phyloP scores from a whole-genome alignment of 495 filamentous ascomycete species.

The Penicillium goetzii region DNA sequence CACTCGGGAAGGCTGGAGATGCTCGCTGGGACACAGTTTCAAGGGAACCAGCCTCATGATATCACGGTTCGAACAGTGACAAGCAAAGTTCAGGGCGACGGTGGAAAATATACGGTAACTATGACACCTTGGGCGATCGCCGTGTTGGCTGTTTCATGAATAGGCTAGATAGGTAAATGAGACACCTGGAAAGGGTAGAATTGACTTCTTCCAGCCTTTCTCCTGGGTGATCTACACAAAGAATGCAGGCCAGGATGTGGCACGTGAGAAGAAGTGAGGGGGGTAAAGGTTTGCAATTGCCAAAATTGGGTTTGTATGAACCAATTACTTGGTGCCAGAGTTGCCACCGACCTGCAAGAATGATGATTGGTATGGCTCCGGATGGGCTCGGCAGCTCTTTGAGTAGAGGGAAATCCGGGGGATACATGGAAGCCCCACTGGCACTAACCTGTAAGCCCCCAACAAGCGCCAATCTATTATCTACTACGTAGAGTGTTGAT shows the following conservation, averaged over 20 bases:
- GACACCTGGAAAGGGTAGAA: neutral
- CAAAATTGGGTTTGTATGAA: neutral
- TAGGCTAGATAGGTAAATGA: neutral
- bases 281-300: too few relatives aligned
- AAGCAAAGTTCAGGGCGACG: slow-evolving; percentile 10
- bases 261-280: slow-evolving; percentile 5
- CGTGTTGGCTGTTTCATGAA: slow-evolving; percentile 30
- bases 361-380: neutral
- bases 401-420: neutral
- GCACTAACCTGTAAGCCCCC: neutral
- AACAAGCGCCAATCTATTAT: too few relatives aligned
- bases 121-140: slow-evolving; percentile 40
- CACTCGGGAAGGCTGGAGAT: slow-evolving; percentile 32
- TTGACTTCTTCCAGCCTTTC: neutral
- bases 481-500: neutral
- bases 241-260: neutral
- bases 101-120: slow-evolving; percentile 31
- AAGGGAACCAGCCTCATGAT: slow-evolving; percentile 31
- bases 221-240: neutral
- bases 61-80: slow-evolving; percentile 23
- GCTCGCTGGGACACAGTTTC: slow-evolving; percentile 29
- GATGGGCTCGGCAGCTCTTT: neutral
- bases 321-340: neutral
- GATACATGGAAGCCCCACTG: too few relatives aligned
- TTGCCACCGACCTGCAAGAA: slow-evolving; percentile 4